Base-by-base conservation (phyloP, 768 basidiomycete species). In the Phanerochaete sordida region DNA sequence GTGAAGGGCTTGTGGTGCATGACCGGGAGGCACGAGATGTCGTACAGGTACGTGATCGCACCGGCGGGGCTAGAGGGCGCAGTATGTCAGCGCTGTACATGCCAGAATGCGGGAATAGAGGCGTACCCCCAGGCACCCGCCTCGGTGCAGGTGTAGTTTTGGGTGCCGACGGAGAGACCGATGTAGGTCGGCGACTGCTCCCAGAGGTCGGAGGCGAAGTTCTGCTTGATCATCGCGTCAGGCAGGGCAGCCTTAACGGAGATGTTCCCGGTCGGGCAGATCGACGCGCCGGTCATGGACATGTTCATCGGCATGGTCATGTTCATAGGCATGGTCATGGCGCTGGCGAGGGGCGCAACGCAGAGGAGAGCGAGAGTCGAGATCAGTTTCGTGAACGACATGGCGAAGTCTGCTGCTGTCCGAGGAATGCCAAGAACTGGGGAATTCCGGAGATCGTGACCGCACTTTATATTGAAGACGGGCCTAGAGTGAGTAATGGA, bases 21-120 rank as follows among this genome's bases (percentile, higher is more conserved):
- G 72, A 63, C 5, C 70, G 66, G 69, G 30, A 82, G 56, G 71
- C 84, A 84, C 0, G 83, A 82, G 45, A 77, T 74, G 65, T 86
- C 85, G 69, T 81, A 81, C 3, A 86, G 70, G 63, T 83, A 79
- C 4, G 75, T 77, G 16, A 81, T 62, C 43, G 81, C 80, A 19
- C 64, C 64, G 13, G 56, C 48, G 33, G 44, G 15, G 9, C 62
- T 63, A 16, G 7, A 9, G 19, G 23, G 15, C 2, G 3, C 16
- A 28, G 24, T n/a, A n/a, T 44, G 44, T 49, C 48, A 49, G 48
- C 19, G 19, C 8, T 4, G 19, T 4, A 4, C 11, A 43, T 12
- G 8, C 4, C 4, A 19, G 19, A 19, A 19, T 4, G 8, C n/a
- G 5, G 39, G 33, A 7, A 13, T 6, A 13, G 15, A 24, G n/a